phyloP scores from a whole-genome alignment of 2,329 filamentous ascomycete species.

The Didymella glomerata region DNA sequence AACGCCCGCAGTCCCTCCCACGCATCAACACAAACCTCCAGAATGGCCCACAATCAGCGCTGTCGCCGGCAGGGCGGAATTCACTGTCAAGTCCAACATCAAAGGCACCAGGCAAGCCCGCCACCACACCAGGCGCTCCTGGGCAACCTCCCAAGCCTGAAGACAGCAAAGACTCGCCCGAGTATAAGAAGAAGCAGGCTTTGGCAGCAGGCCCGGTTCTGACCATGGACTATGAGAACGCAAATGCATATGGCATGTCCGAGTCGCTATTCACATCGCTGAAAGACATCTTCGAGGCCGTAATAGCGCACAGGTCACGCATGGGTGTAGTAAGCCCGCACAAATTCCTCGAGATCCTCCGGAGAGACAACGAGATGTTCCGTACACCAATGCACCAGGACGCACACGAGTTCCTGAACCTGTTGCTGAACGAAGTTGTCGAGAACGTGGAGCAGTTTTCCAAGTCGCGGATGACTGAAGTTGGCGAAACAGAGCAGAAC shows the following conservation, averaged over 20 bases:
- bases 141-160: slow-evolving; percentile 74
- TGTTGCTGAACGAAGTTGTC: slow-evolving; percentile 95
- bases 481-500: slow-evolving; percentile 39
- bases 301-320: slow-evolving; percentile 81
- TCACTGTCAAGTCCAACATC: slow-evolving; percentile 46
- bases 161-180: slow-evolving; percentile 91
- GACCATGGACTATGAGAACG: slow-evolving; percentile 83
- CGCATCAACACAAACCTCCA: slow-evolving; percentile 52
- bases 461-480: slow-evolving; percentile 63
- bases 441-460: slow-evolving; percentile 91
- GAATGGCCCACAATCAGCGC: slow-evolving; percentile 51
- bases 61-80: slow-evolving; percentile 64
- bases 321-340: slow-evolving; percentile 92
- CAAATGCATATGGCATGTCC: slow-evolving; percentile 84
- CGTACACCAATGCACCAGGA: slow-evolving; percentile 97
- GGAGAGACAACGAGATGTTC: slow-evolving; percentile 96
- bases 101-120: slow-evolving; percentile 48
- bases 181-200: slow-evolving; percentile 97
- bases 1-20: slow-evolving; percentile 60
- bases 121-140: slow-evolving; percentile 59
- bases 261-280: slow-evolving; percentile 94
- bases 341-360: slow-evolving; percentile 91
- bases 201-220: slow-evolving; percentile 87
- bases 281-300: slow-evolving; percentile 93
- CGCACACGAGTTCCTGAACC: slow-evolving; percentile 94